Evolutionary conservation across 2,329 filamentous ascomycete species (phyloP).

Genomic region (Chaetomiaceae sp.): DNA sequence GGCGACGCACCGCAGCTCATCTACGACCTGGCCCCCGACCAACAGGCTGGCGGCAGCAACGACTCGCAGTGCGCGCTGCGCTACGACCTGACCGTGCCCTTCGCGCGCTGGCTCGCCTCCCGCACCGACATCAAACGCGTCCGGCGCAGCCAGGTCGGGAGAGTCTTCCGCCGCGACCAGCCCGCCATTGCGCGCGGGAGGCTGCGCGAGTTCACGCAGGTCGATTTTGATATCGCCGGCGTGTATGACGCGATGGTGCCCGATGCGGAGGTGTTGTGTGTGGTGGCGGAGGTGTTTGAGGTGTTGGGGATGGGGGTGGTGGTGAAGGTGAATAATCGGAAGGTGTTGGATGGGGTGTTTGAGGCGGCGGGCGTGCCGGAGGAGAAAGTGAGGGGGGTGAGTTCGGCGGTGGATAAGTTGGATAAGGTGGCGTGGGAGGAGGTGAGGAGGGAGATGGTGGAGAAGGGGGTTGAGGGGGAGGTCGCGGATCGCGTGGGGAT

Average conservation of each 20-base stretch:
- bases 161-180: constrained; percentile 6
- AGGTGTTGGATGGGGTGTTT: background rate
- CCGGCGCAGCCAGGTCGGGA: constrained; percentile 4
- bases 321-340: background rate
- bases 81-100: constrained; percentile 4
- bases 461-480: constrained; percentile 1
- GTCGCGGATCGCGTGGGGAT: constrained; percentile 5
- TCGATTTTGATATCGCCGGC: constrained; percentile 4
- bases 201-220: constrained; percentile 5
- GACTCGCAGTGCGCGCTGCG: background rate
- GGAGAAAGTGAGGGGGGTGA: background rate
- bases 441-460: constrained; percentile 1
- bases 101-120: constrained; percentile 4
- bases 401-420: constrained; percentile 5
- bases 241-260: constrained; percentile 5
- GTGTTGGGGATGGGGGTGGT: background rate
- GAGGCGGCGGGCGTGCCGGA: constrained; percentile 1
- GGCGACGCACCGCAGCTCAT: constrained; percentile 1
- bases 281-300: background rate
- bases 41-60: constrained; percentile 6
- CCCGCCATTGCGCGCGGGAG: constrained; percentile 3
- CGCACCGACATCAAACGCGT: constrained; percentile 3
- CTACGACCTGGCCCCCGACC: constrained; percentile 5
- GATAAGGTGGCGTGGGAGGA: constrained; percentile 5
- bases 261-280: background rate